Conservation (phyloP, 257 asterid genomes). For the Gynochthodes officinalis region DNA sequence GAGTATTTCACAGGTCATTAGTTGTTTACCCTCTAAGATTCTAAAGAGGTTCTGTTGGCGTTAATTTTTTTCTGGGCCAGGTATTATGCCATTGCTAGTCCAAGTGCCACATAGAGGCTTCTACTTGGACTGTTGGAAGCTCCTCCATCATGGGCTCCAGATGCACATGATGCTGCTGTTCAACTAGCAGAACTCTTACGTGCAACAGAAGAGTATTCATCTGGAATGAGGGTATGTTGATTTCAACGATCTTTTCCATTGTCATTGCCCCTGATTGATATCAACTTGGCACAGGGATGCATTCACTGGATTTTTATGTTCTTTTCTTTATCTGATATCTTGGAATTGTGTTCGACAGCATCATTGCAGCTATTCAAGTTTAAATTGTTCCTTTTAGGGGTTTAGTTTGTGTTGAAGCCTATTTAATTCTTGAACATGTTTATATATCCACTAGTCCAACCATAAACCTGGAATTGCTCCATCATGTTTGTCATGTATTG, state of each 20-base stretch:
- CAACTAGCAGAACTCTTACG: constrained; percentile 97
- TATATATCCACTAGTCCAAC: no score
- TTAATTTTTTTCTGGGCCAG: constrained; percentile 40
- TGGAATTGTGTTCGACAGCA: neutral
- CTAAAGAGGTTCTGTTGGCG: neutral
- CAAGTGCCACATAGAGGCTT: constrained; percentile 97
- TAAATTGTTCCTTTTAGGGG: neutral
- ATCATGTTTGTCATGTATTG: no score
- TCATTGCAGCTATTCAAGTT: neutral
- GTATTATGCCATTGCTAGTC: constrained; percentile 97
- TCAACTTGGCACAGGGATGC: neutral
- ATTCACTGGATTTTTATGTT: neutral
- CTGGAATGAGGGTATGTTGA: constrained; percentile 77
- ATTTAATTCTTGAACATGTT: no score
- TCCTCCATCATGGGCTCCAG: constrained; percentile 99
- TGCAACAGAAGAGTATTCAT: constrained; percentile 97
- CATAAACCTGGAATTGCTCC: no score
- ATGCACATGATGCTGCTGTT: constrained; percentile 99
- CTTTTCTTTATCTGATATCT: neutral
- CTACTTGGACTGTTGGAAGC: constrained; percentile 98
- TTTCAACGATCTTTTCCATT: neutral
- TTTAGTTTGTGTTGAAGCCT: no score
- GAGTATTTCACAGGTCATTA: constrained; percentile 80
- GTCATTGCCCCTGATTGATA: constrained; percentile 1
- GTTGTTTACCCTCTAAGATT: constrained; percentile 8